phyloP scores from a whole-genome alignment of 352 stramenopile genomes.

The Pythium utonaiense region DNA sequence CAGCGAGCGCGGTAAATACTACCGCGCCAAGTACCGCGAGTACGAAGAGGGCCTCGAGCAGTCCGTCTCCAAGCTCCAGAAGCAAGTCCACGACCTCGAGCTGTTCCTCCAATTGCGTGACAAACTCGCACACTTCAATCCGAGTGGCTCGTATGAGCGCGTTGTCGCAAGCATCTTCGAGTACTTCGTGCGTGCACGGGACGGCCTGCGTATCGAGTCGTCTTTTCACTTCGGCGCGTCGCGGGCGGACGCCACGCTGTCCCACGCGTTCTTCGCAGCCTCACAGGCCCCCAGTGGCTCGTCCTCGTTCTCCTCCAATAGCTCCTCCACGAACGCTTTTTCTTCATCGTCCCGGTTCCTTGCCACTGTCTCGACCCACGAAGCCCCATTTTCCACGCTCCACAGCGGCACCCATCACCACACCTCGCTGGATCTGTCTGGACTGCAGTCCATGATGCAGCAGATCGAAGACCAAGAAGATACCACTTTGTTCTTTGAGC shows the following conservation, averaged over 20 bases:
- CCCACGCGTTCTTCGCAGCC: neutral
- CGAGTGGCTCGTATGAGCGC: neutral
- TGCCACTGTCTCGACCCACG: slow-evolving; percentile 1
- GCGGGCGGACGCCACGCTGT: neutral
- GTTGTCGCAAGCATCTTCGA: slow-evolving; percentile 13
- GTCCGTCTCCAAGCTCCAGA: slow-evolving; percentile 28
- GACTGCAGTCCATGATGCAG: neutral
- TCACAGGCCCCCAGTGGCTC: neutral
- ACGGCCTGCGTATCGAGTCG: slow-evolving; percentile 8
- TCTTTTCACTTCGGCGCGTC: neutral
- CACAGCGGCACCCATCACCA: no score
- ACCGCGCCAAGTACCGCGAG: slow-evolving; percentile 54
- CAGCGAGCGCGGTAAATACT: slow-evolving; percentile 66
- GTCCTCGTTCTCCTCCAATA: neutral
- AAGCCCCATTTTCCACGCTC: neutral
- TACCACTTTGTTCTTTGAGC: slow-evolving; percentile 19
- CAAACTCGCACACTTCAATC: slow-evolving; percentile 21
- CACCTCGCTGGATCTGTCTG: neutral
- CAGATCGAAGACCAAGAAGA: neutral
- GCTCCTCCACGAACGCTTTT: neutral
- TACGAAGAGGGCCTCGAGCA: slow-evolving; percentile 43
- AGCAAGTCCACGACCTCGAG: slow-evolving; percentile 38
- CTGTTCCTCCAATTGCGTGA: slow-evolving; percentile 33
- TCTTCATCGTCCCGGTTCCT: neutral
- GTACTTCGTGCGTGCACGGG: slow-evolving; percentile 15